Percentiles rank a stretch among this genome's conserved stretches.
These are phyloP conservation scores for Xerocomus nothofagi DNA, from an alignment of 1,284 basidiomycete genomes.

Conservation along the genomic window DNA sequence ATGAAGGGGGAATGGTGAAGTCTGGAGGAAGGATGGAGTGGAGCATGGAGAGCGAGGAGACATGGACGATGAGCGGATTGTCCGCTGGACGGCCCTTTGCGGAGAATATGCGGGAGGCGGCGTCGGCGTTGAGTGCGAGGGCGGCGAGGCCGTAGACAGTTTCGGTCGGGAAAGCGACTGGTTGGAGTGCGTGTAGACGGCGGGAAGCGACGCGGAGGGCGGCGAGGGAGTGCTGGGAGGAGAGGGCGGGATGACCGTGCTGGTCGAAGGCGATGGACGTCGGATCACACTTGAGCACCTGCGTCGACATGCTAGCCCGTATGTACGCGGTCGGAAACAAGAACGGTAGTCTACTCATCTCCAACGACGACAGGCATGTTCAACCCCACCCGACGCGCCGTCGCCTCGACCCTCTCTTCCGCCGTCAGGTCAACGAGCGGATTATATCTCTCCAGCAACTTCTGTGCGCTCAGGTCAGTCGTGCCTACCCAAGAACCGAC, in stretches of 20 bases:
- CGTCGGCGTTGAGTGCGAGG: conserved; percentile 68
- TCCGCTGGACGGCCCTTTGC: conserved; percentile 94
- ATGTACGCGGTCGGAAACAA: background rate
- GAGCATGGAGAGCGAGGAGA: conserved; percentile 87
- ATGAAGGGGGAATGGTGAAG: conserved; percentile 62
- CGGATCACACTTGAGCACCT: conserved; percentile 55
- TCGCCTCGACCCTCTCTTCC: conserved; percentile 79
- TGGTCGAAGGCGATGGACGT: conserved; percentile 51
- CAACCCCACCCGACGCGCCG: conserved; percentile 84
- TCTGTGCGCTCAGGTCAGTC: conserved; percentile 40
- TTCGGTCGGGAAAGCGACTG: conserved; percentile 94
- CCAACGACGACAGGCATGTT: conserved; percentile 53
- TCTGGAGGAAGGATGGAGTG: conserved; percentile 63
- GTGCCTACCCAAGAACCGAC: background rate
- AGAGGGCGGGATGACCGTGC: conserved; percentile 43
- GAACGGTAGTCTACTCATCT: conserved; percentile 12
- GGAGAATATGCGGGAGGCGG: conserved; percentile 77
- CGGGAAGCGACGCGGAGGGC: conserved; percentile 51
- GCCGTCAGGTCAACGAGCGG: conserved; percentile 76
- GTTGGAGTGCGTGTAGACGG: conserved; percentile 46
- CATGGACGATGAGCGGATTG: conserved; percentile 97
- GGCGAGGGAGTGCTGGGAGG: conserved; percentile 44
- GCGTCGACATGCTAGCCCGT: conserved; percentile 11
- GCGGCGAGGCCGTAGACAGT: conserved; percentile 98
- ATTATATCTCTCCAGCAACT: conserved; percentile 81